Conservation (phyloP, 2,329 filamentous ascomycete genomes). For the Sclerotinia nivalis region DNA sequence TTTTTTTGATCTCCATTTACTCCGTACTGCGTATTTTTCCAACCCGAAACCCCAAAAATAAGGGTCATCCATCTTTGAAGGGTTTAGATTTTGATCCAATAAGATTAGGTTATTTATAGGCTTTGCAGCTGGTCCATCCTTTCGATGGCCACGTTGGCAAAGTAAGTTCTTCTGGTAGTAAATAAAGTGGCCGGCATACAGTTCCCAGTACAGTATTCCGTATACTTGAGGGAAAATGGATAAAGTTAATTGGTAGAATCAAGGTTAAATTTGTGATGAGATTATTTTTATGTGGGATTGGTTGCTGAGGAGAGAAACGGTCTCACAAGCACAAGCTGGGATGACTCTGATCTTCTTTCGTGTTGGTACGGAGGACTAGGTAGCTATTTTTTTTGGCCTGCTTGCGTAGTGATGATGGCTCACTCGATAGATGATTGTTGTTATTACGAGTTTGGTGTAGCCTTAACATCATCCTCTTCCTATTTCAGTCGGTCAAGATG, state of each 20-base stretch:
- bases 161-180: background rate
- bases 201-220: background rate
- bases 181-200: background rate
- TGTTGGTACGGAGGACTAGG: background rate
- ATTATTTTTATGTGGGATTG: background rate
- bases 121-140: background rate
- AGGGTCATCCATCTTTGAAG: background rate
- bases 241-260: background rate
- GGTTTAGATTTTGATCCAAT: background rate
- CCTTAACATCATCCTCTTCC: constrained; percentile 5
- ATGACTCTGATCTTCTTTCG: constrained; percentile 1
- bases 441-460: constrained; percentile 3
- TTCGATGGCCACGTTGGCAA: constrained; percentile 10
- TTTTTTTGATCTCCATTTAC: background rate
- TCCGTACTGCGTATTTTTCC: background rate
- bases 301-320: background rate
- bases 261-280: background rate
- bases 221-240: background rate
- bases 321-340: background rate
- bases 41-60: background rate
- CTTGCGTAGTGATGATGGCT: background rate
- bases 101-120: background rate
- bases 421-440: background rate
- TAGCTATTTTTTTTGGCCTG: background rate
- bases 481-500: background rate